Evolutionary conservation across 2,329 filamentous ascomycete species (phyloP).

Genomic region (Myriosclerotinia curreyana): DNA sequence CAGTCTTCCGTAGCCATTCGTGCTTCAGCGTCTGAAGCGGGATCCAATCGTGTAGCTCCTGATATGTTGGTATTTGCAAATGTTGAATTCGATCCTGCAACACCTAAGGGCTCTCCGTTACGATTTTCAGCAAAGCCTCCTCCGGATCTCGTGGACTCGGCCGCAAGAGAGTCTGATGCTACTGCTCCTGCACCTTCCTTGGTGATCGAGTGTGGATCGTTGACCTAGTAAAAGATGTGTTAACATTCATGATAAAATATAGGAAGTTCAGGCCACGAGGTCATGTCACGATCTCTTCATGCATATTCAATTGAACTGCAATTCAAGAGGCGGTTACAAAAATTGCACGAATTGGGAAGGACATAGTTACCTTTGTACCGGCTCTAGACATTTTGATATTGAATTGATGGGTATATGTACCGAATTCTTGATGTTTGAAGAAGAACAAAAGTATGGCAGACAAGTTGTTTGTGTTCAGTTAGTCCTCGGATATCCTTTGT

Average conservation of each 20-base stretch:
- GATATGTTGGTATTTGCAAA: conserved; percentile 56
- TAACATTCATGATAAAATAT: conserved; percentile 34
- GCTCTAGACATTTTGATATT: conserved; percentile 3
- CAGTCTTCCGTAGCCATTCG: conserved; percentile 29
- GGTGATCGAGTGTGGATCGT: conserved; percentile 47
- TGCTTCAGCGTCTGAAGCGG: conserved; percentile 38
- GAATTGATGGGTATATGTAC: neutral
- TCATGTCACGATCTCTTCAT: neutral
- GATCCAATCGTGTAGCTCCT: conserved; percentile 48
- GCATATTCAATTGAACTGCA: neutral
- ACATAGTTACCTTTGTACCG: conserved; percentile 9
- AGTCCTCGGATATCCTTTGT: conserved; percentile 6
- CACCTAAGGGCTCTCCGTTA: conserved; percentile 48
- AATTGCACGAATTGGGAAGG: neutral
- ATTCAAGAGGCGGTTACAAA: neutral
- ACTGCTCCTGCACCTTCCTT: conserved; percentile 64
- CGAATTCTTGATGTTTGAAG: neutral
- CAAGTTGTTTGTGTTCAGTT: conserved; percentile 4
- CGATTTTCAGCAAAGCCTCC: conserved; percentile 62
- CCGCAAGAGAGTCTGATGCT: conserved; percentile 68
- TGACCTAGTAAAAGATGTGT: conserved; percentile 44
- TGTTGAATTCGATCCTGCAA: conserved; percentile 52
- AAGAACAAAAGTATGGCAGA: neutral
- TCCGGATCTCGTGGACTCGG: conserved; percentile 60
- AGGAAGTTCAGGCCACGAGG: neutral